Percentiles rank a stretch among this genome's conserved stretches.
Evolutionary conservation across 2,329 filamentous ascomycete genomes (phyloP).

Genomic region (Xylaria sp.): DNA sequence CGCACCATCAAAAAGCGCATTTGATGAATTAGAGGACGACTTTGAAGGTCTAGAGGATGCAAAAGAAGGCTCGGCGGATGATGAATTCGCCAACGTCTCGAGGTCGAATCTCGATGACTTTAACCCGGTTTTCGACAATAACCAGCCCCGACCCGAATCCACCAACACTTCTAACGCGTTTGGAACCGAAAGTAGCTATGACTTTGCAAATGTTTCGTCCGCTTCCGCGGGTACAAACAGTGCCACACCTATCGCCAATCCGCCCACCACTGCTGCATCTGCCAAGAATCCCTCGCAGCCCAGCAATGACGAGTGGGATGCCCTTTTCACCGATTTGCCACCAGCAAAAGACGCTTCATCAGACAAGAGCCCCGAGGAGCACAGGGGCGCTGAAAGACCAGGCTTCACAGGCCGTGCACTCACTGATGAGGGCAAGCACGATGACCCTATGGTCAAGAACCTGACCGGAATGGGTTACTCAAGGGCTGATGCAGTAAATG

Average conservation of each 20-base stretch:
- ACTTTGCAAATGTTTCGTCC: conserved; percentile 47
- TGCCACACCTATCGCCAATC: conserved; percentile 35
- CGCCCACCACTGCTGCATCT: conserved; percentile 33
- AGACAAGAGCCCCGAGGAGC: conserved; percentile 25
- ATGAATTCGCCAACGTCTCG: conserved; percentile 72
- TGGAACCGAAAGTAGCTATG: conserved; percentile 52
- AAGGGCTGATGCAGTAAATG: conserved; percentile 65
- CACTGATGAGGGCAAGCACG: conserved; percentile 70
- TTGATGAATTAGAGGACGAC: conserved; percentile 72
- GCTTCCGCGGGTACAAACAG: conserved; percentile 30
- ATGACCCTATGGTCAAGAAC: conserved; percentile 87
- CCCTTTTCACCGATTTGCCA: conserved; percentile 80
- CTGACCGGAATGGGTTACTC: conserved; percentile 86
- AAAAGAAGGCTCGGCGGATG: conserved; percentile 72
- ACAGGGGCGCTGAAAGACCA: conserved; percentile 25
- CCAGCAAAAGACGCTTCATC: conserved; percentile 38
- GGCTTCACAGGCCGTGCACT: conserved; percentile 56
- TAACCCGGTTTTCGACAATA: conserved; percentile 75
- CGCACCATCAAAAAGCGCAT: conserved; percentile 47
- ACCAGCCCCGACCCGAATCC: conserved; percentile 50
- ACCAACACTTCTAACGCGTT: conserved; percentile 40
- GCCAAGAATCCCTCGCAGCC: conserved; percentile 37
- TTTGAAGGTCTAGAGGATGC: conserved; percentile 81
- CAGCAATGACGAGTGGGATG: conserved; percentile 81
- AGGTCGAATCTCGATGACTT: conserved; percentile 70